phyloP scores from a whole-genome alignment of 768 basidiomycete genomes.

The Amanita rubescens region DNA sequence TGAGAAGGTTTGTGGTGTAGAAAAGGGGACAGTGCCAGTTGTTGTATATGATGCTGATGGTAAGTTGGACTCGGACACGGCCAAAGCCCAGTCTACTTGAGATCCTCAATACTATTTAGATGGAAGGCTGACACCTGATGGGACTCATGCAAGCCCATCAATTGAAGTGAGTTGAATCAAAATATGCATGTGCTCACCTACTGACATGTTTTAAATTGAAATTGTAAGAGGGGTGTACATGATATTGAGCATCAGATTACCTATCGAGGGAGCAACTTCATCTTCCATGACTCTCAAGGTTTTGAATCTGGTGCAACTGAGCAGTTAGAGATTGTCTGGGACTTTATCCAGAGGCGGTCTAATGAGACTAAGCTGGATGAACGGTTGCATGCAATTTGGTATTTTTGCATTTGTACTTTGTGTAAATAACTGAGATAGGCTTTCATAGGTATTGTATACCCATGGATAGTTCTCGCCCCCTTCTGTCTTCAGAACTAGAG shows the following conservation, averaged over 20 bases:
- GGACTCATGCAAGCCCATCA: not conserved
- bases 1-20: not conserved
- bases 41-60: not conserved
- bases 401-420: not conserved
- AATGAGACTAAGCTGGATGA: slow-evolving; percentile 12
- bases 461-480: not conserved
- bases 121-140: too few relatives aligned
- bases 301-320: slow-evolving; percentile 27
- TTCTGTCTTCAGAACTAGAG: not conserved
- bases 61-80: too few relatives aligned
- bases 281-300: slow-evolving; percentile 36
- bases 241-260: slow-evolving; percentile 23
- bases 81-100: too few relatives aligned
- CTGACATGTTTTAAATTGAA: not conserved
- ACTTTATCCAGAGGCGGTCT: slow-evolving; percentile 23
- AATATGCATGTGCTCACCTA: not conserved
- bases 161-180: slow-evolving; percentile 12
- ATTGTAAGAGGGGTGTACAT: slow-evolving; percentile 25
- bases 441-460: not conserved
- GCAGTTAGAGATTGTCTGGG: slow-evolving; percentile 21
- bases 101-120: too few relatives aligned
- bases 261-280: slow-evolving; percentile 25
- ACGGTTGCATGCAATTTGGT: slow-evolving; percentile 14
- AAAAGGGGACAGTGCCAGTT: not conserved
- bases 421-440: not conserved